A percentile compares a stretch with the other conserved stretches of the same genome.
Conservation (phyloP, 1,284 basidiomycete genomes). For the Sporisorium sorghi region DNA sequence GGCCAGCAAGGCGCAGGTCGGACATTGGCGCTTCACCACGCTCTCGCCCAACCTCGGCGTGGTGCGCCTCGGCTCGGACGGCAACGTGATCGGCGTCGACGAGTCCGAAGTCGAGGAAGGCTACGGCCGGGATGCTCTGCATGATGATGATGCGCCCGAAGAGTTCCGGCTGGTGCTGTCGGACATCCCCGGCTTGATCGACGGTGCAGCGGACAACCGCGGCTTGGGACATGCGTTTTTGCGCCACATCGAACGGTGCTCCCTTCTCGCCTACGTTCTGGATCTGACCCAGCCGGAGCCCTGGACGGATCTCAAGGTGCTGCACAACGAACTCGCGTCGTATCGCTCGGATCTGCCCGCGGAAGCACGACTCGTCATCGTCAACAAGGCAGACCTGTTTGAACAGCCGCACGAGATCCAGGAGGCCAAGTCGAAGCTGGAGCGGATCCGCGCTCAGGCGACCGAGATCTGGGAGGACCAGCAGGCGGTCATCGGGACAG, state of each 20-base stretch:
- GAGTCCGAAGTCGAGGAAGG: slow-evolving; percentile 37
- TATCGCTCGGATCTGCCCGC: slow-evolving; percentile 81
- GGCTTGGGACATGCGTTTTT: slow-evolving; percentile 95
- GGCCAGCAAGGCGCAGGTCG: slow-evolving; percentile 84
- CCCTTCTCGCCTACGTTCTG: slow-evolving; percentile 89
- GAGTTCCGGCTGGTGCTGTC: slow-evolving; percentile 88
- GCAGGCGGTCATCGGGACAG: neutral
- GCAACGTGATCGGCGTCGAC: slow-evolving; percentile 45
- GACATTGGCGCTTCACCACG: slow-evolving; percentile 92
- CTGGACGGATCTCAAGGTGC: slow-evolving; percentile 79
- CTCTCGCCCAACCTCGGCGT: slow-evolving; percentile 95
- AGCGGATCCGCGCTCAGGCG: slow-evolving; percentile 14
- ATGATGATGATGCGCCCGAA: slow-evolving; percentile 70
- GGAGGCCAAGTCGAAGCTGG: slow-evolving; percentile 35
- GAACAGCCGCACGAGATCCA: slow-evolving; percentile 11
- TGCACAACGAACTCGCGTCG: slow-evolving; percentile 84
- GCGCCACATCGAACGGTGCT: slow-evolving; percentile 90
- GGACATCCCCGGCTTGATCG: slow-evolving; percentile 95
- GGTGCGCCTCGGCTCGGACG: slow-evolving; percentile 81
- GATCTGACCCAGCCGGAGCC: slow-evolving; percentile 76
- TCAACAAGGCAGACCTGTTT: slow-evolving; percentile 87
- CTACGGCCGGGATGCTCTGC: slow-evolving; percentile 17
- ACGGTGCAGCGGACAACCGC: slow-evolving; percentile 84
- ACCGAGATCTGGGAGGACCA: slow-evolving; percentile 26
- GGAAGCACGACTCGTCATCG: slow-evolving; percentile 76